Conservation (phyloP, 2,329 filamentous ascomycete species). For the Sporothrix sp. region DNA sequence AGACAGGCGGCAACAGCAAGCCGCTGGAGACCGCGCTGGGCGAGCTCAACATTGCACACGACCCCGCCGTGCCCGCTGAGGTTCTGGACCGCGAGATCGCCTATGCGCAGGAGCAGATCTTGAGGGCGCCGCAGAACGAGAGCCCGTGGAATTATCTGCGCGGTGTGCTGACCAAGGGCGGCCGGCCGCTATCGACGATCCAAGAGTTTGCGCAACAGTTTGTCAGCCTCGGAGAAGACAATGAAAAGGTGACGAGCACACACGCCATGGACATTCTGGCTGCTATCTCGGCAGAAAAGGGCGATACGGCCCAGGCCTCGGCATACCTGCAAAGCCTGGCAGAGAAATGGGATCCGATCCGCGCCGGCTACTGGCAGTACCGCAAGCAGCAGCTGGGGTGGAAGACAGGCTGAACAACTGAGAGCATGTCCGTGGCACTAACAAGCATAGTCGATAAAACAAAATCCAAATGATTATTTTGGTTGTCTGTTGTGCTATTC, state of each 20-base stretch:
- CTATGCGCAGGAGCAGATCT: conserved; percentile 64
- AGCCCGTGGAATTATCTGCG: conserved; percentile 88
- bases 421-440: too few relatives aligned
- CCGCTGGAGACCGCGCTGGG: conserved; percentile 17
- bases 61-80: conserved; percentile 48
- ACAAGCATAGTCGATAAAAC: too few relatives aligned
- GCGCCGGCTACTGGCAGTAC: conserved; percentile 89
- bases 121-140: conserved; percentile 81
- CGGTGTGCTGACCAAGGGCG: conserved; percentile 62
- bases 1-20: not conserved
- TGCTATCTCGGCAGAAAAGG: conserved; percentile 52
- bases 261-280: conserved; percentile 64
- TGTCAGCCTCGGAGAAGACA: conserved; percentile 39
- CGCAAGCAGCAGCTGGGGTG: conserved; percentile 38
- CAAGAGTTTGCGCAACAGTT: conserved; percentile 43
- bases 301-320: conserved; percentile 52
- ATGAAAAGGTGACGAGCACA: conserved; percentile 48
- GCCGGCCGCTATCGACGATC: conserved; percentile 36
- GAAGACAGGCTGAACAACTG: not conserved
- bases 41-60: conserved; percentile 40
- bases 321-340: conserved; percentile 63
- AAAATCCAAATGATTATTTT: too few relatives aligned
- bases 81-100: conserved; percentile 65
- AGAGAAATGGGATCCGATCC: conserved; percentile 81
- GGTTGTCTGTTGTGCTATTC: too few relatives aligned